These are phyloP conservation scores for Trypanosoma caninum DNA, from an alignment of 208 protist genomes.

Conservation along the genomic window DNA sequence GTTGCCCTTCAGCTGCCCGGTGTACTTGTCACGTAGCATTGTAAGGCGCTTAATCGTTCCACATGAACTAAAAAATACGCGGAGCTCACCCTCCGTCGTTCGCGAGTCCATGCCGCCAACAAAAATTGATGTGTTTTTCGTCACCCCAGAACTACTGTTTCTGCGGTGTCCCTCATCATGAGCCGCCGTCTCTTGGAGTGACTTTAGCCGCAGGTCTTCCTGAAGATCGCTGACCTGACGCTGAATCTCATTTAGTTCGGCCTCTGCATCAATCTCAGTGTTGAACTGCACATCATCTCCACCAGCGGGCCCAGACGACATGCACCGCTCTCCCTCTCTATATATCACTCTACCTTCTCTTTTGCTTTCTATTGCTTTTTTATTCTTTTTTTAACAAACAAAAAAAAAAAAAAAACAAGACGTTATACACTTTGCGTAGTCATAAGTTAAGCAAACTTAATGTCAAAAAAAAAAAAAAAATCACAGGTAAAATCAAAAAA, in stretches of 20 bases:
- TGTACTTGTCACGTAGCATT: slow-evolving; percentile 87
- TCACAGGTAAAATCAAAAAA: too few relatives aligned
- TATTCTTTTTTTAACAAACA: slow-evolving; percentile 10
- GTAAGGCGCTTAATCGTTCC: slow-evolving; percentile 90
- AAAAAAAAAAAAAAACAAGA: slow-evolving; percentile 5
- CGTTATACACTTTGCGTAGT: not conserved
- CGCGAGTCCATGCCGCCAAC: slow-evolving; percentile 88
- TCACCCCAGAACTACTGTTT: slow-evolving; percentile 27
- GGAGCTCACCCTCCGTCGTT: slow-evolving; percentile 88
- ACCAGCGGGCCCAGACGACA: slow-evolving; percentile 19
- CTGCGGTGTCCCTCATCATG: slow-evolving; percentile 84
- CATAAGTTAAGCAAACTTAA: slow-evolving; percentile 3
- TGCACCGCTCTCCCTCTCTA: slow-evolving; percentile 9
- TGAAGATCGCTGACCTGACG: slow-evolving; percentile 80
- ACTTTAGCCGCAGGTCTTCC: slow-evolving; percentile 82
- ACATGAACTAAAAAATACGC: slow-evolving; percentile 88
- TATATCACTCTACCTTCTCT: slow-evolving; percentile 38
- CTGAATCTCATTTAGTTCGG: slow-evolving; percentile 76
- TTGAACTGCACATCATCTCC: slow-evolving; percentile 31
- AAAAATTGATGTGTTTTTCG: slow-evolving; percentile 89
- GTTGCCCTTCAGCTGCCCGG: slow-evolving; percentile 89
- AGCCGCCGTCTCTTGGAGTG: slow-evolving; percentile 71
- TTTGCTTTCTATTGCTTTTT: slow-evolving; percentile 16
- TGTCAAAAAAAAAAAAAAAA: slow-evolving; percentile 15
- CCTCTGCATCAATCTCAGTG: slow-evolving; percentile 54